These are phyloP conservation scores for Termitomyces sp. DNA, from an alignment of 768 basidiomycete species.

Conservation along the genomic window DNA sequence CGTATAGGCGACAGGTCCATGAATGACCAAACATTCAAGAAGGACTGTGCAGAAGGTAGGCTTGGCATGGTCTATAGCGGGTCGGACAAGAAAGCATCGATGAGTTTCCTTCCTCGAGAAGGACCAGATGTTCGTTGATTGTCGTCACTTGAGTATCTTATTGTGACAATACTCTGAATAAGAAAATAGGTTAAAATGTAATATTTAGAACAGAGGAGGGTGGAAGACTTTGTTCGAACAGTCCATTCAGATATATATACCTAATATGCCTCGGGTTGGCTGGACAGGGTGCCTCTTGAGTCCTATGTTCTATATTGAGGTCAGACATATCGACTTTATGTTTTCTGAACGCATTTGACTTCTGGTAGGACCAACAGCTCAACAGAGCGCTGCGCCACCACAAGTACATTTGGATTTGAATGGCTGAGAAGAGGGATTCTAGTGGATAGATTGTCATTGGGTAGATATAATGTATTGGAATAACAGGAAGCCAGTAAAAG, in stretches of 20 bases:
- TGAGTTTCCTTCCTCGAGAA: background rate
- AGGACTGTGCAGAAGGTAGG: constrained; percentile 15
- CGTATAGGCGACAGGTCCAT: constrained; percentile 24
- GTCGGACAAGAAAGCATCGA: constrained; percentile 10
- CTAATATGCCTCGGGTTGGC: no score
- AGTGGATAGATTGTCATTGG: background rate
- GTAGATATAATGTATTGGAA: background rate
- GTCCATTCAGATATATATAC: background rate
- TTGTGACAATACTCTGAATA: no score
- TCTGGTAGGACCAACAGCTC: background rate
- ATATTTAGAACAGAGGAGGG: background rate
- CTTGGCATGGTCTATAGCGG: constrained; percentile 6
- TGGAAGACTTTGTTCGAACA: background rate
- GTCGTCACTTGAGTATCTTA: no score
- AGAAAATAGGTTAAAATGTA: background rate
- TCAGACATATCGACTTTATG: background rate
- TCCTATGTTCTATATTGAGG: background rate
- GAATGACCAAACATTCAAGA: constrained; percentile 19
- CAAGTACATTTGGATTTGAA: background rate
- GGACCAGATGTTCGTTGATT: background rate
- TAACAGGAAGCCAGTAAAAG: background rate
- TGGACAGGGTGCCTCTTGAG: background rate
- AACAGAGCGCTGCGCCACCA: background rate
- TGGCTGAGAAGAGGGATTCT: background rate
- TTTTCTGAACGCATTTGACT: background rate